Conservation (phyloP, 768 basidiomycete species). For the Fistulinella prunicolor region DNA sequence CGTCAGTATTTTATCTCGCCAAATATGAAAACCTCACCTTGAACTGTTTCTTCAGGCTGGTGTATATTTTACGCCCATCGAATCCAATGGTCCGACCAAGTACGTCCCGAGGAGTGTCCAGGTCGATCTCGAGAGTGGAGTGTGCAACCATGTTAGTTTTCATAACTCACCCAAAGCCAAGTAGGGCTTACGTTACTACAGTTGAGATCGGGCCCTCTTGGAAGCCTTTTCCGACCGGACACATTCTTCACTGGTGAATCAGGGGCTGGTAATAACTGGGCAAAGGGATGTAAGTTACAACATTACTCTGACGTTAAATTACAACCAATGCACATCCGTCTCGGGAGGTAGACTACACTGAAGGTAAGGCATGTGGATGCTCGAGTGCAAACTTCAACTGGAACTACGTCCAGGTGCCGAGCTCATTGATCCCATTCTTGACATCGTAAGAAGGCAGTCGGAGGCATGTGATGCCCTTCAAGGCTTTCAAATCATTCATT, state of each 20-base stretch:
- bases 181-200: slow-evolving; percentile 26
- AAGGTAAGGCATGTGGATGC: slow-evolving; percentile 48
- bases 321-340: slow-evolving; percentile 16
- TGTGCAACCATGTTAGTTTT: slow-evolving; percentile 66
- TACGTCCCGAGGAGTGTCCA: slow-evolving; percentile 91
- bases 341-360: slow-evolving; percentile 69
- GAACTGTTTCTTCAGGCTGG: slow-evolving; percentile 48
- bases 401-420: slow-evolving; percentile 65
- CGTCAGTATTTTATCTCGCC: slow-evolving; percentile 39
- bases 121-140: slow-evolving; percentile 86
- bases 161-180: background rate
- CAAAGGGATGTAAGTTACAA: slow-evolving; percentile 76
- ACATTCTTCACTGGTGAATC: slow-evolving; percentile 67
- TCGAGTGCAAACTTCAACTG: background rate
- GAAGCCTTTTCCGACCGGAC: slow-evolving; percentile 81
- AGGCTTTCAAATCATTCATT: slow-evolving; percentile 87
- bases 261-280: slow-evolving; percentile 92
- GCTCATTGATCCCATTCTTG: slow-evolving; percentile 81
- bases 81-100: slow-evolving; percentile 50
- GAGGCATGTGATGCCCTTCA: slow-evolving; percentile 85
- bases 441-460: slow-evolving; percentile 73
- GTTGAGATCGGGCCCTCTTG: slow-evolving; percentile 68
- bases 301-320: slow-evolving; percentile 14
- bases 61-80: slow-evolving; percentile 79
- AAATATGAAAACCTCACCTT: background rate